Evolutionary conservation across 2,329 filamentous ascomycete species (phyloP).

Genomic region (Leptographium lundbergii): DNA sequence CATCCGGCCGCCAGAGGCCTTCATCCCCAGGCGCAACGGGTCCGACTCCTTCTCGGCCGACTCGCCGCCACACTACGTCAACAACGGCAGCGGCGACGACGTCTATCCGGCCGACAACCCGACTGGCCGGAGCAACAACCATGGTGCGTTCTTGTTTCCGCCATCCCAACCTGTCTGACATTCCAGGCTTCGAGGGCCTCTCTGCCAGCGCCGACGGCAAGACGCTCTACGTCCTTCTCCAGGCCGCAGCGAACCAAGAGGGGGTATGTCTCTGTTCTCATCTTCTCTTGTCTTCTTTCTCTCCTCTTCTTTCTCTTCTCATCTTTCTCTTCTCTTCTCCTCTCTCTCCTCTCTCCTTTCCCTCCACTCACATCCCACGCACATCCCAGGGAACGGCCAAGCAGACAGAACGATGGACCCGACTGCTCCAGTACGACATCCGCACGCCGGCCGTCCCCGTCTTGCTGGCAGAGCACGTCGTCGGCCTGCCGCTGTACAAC

Average conservation of each 20-base stretch:
- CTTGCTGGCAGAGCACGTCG: constrained; percentile 50
- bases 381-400: constrained; percentile 10
- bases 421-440: constrained; percentile 54
- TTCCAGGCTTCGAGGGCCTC: constrained; percentile 52
- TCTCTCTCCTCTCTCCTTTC: constrained; percentile 18
- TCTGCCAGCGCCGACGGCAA: constrained; percentile 50
- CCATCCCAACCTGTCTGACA: background rate
- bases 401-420: constrained; percentile 38
- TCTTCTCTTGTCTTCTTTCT: background rate
- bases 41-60: constrained; percentile 47
- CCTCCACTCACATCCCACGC: constrained; percentile 18
- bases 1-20: constrained; percentile 50
- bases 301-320: constrained; percentile 18
- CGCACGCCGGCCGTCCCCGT: constrained; percentile 25
- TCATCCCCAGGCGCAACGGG: constrained; percentile 51
- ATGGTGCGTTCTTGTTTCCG: constrained; percentile 18
- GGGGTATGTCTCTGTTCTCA: constrained; percentile 30
- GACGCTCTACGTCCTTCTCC: constrained; percentile 51
- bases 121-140: constrained; percentile 54
- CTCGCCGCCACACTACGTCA: constrained; percentile 48
- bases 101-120: constrained; percentile 35
- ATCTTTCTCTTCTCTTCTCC: background rate
- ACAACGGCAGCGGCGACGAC: constrained; percentile 33
- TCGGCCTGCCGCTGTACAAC: constrained; percentile 47
- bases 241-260: constrained; percentile 47